These are phyloP conservation scores for Naganishia randhawae DNA, from an alignment of 768 basidiomycete genomes.

Conservation along the genomic window DNA sequence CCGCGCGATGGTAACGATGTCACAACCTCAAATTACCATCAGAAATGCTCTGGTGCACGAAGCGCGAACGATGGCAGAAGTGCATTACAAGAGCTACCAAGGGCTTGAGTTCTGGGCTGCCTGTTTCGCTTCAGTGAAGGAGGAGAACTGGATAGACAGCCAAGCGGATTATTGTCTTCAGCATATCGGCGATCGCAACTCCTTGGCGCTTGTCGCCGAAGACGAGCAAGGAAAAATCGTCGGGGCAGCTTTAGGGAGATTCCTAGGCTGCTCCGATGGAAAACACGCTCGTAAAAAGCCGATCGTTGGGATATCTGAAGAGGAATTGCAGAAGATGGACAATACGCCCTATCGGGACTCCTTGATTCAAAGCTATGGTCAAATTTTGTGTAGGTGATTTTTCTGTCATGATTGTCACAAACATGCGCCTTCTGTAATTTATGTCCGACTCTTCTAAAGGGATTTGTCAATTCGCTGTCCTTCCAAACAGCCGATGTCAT, in stretches of 20 bases:
- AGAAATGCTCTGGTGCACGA: neutral
- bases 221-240: neutral
- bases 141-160: neutral
- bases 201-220: neutral
- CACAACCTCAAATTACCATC: neutral
- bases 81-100: neutral
- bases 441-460: neutral
- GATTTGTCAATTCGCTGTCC: neutral
- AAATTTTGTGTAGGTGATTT: neutral
- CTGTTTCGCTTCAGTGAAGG: neutral
- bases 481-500: neutral
- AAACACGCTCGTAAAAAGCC: neutral
- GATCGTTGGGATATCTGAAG: neutral
- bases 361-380: neutral
- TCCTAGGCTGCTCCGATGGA: neutral
- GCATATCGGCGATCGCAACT: neutral
- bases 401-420: neutral
- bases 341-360: neutral
- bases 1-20: neutral
- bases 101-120: neutral
- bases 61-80: neutral
- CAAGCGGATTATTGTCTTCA: conserved; percentile 4
- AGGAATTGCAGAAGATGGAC: neutral
- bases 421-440: neutral
- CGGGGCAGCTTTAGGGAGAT: neutral